Evolutionary conservation across 129 eudicot genomes (phyloP), one percentile per base, ranked within the genome.

Genomic region (Oenanthe sinensis): DNA sequence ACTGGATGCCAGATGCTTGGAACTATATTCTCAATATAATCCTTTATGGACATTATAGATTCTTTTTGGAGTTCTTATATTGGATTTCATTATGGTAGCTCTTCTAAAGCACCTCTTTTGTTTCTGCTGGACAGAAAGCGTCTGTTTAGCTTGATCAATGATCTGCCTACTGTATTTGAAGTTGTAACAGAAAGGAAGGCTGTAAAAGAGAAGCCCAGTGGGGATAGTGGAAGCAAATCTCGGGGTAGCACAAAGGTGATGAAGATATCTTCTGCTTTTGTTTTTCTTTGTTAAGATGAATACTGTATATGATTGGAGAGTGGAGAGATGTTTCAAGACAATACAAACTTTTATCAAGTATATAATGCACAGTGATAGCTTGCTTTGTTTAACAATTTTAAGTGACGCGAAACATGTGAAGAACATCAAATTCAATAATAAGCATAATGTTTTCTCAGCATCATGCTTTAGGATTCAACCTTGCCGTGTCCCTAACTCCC

Each of bases 141-240:
- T 39, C 80, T 94, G 68, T 94, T 94, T 80, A 85, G 96, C 93
- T 42, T 94, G 93, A 90, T 94, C 79, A 94, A 94, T 43, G 98
- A 94, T 10, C 85, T 87, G 76, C 96, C 97, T 39, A 91, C 94
- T 68, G 97, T 91, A 81, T 94, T 94, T 82, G 98, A 91, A 84
- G 97, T 90, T 72, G 96, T 94, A 81, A 71, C 97, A 43, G 96
- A 91, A 80, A 90, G 90, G 86, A 91, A 88, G 77, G 85, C 92
- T 44, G 77, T 81, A 39, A 94, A 90, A 84, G 98, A 94, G 62
- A 94, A 91, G 90, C 93, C 93, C 72, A 94, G 89, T 82, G 93
- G 87, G 40, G 97, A 94, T 48, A 94, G 96, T 79, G 97, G 96
- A 74, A 94, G 96, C 89, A 94, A 85, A 85, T 82, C 91, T 62